Evolutionary conservation across 164 flowering plant species (phyloP), one percentile per base, ranked within the genome.

Genomic region (Aristolochia contorta): DNA sequence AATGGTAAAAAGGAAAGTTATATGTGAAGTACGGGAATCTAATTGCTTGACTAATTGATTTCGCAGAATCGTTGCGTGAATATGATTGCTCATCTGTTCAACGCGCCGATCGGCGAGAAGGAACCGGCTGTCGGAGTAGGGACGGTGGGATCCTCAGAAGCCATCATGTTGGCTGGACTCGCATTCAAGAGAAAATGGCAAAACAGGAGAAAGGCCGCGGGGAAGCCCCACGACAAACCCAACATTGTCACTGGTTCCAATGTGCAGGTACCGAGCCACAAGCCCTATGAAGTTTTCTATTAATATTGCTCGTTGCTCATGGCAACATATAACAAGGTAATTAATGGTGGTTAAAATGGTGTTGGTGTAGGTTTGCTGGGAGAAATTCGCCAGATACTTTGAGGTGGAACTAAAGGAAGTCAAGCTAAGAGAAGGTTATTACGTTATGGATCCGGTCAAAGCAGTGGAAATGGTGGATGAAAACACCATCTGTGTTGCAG

Each of bases 101-200:
- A 76, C 23, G 80, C 80, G 5, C 80, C 80, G 1, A 56, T 74
- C 2, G 71, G 60, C 3, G 78, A 74, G 4, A 58, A 70, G 4
- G 80, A 77, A 62, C 24, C 76, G 0, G 80, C 72, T 0, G 67
- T 72, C 0, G 80, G 80, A 45, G 80, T 77, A 4, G 76, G 78
- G 18, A 72, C 78, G 1, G 80, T 77, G 7, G 80, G 80, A 0
- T 77, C 80, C 20, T 77, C 80, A 1, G 80, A 77, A 52, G 80
- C 80, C 15, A 77, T 77, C 57, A 77, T 77, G 78, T 58, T 74
- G 54, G 80, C 80, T 1, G 80, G 80, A 27, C 51, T 77, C 3
- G 80, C 80, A 18, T 77, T 77, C 73, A 77, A 77, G 72, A 67
- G 78, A 52, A 72, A 47, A 47, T 77, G 80, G 80, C 78, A 74